Base-by-base conservation (phyloP, 805 yeast genomes). In the Clavispora santaluciae region DNA sequence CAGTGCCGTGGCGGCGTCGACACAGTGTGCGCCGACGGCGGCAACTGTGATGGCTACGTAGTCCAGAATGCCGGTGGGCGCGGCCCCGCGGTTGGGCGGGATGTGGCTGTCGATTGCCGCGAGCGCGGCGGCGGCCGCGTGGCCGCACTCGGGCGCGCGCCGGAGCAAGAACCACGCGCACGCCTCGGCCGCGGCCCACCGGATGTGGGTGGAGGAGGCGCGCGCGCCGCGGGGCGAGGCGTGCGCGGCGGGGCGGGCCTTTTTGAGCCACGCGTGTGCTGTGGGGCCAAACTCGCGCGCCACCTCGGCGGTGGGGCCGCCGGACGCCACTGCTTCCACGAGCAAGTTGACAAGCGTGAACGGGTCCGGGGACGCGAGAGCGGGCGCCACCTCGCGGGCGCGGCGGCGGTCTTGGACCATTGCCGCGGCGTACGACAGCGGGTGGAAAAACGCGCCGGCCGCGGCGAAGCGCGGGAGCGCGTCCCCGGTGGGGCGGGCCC, bases 21-120 rank as follows among this genome's bases (percentile, higher is more conserved):
- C 16, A 20, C 40, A 40, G 5, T 45, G 41, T 3, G 44, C 26
- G 9, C 41, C 46, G 22, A 48, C 38, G 39, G 41, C 38, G 7
- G 43, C 37, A 17, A 45, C 31, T 1, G 49, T 42, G 25, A 43
- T 39, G 13, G 39, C 33, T 35, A 45, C 51, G 25, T 30, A 42
- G 17, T 38, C 43, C 49, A 45, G 51, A 11, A 40, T 30, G 6
- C 41, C 41, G 5, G 33, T 23, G 4, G 31, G 6, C 2, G 17
- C 12, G 8, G 29, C 29, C 9, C 8, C 5, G 15, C 17, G 15
- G 29, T n/a, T 25, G 15, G 13, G 29, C 8, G 29, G 16, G 9
- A 25, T n/a, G 29, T 28, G 10, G 20, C 12, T 15, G 11, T 16
- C 31, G 3, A 28, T 10, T 5, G 31, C 31, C 20, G 4, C 31